These are phyloP conservation scores for Corchorus olitorius DNA, from an alignment of 345 rosid species.

Conservation along the genomic window DNA sequence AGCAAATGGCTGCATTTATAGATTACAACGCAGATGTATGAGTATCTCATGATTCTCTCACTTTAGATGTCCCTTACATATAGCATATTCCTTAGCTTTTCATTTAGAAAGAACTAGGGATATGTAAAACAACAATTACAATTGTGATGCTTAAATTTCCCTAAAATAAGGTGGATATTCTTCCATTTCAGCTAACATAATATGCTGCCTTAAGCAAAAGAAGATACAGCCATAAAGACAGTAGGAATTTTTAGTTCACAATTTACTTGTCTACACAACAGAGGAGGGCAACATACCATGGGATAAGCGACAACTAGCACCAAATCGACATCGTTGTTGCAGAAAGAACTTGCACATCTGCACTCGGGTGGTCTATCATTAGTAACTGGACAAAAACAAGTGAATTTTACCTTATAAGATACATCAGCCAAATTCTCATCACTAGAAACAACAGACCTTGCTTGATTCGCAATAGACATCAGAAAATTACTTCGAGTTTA, in stretches of 20 bases:
- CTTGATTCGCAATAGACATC: constrained; percentile 3
- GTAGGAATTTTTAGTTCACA: constrained; percentile 3
- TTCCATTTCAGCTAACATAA: not conserved
- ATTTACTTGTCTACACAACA: constrained; percentile 18
- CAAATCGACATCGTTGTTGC: constrained; percentile 97
- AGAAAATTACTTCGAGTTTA: not conserved
- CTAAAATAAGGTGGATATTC: not conserved
- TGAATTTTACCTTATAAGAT: constrained; percentile 7
- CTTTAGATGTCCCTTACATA: not conserved
- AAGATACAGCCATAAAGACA: not conserved
- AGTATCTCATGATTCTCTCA: constrained; percentile 8
- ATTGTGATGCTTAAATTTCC: constrained; percentile 4
- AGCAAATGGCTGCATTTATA: not conserved
- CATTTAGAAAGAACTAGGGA: constrained; percentile 2
- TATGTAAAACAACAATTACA: constrained; percentile 5
- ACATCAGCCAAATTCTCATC: not conserved
- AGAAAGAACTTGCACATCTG: constrained; percentile 99
- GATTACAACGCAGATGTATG: not conserved
- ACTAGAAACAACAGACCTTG: not conserved
- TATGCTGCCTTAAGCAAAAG: not conserved
- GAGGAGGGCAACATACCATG: constrained; percentile 72
- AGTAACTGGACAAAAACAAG: constrained; percentile 41
- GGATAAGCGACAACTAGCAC: constrained; percentile 81
- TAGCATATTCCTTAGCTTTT: not conserved
- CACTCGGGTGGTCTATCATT: constrained; percentile 52